Evolutionary conservation across 116 monocot species (phyloP).

Genomic region (Iris pallida): DNA sequence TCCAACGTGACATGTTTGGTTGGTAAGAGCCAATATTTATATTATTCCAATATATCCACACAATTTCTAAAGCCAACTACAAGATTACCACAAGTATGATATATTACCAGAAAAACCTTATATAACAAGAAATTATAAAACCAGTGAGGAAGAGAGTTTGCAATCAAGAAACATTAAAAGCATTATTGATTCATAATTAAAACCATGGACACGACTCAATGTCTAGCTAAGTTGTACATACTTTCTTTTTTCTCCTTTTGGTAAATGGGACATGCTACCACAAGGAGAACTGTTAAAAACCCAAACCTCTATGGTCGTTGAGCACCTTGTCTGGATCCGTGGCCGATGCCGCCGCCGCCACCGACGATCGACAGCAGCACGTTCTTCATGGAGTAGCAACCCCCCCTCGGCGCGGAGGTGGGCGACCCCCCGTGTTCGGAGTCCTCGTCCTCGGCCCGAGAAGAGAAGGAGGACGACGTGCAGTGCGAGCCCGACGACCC

Average conservation of each 20-base stretch:
- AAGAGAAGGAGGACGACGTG: slow-evolving; percentile 27
- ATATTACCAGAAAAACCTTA: too few species aligned
- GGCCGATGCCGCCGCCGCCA: slow-evolving; percentile 23
- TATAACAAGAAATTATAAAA: too few species aligned
- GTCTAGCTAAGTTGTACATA: too few species aligned
- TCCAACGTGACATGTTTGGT: too few species aligned
- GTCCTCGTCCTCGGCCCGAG: background rate
- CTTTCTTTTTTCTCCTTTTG: background rate
- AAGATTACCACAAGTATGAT: too few species aligned
- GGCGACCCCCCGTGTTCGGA: slow-evolving; percentile 32
- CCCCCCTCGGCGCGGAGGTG: slow-evolving; percentile 27
- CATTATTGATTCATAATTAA: too few species aligned
- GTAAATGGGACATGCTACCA: slow-evolving; percentile 3
- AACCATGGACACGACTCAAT: too few species aligned
- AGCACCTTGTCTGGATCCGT: slow-evolving; percentile 11
- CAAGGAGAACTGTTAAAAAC: background rate
- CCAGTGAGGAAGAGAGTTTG: too few species aligned
- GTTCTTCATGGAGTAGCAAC: slow-evolving; percentile 33
- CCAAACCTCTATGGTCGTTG: background rate
- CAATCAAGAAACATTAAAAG: too few species aligned
- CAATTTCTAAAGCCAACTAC: too few species aligned
- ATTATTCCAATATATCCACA: too few species aligned
- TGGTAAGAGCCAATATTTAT: too few species aligned
- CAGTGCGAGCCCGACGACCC: slow-evolving; percentile 12
- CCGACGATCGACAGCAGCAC: slow-evolving; percentile 29